Evolutionary conservation across 2,329 filamentous ascomycete species (phyloP), one percentile per base, ranked within the genome.

Genomic region (Sporothrix humicola): DNA sequence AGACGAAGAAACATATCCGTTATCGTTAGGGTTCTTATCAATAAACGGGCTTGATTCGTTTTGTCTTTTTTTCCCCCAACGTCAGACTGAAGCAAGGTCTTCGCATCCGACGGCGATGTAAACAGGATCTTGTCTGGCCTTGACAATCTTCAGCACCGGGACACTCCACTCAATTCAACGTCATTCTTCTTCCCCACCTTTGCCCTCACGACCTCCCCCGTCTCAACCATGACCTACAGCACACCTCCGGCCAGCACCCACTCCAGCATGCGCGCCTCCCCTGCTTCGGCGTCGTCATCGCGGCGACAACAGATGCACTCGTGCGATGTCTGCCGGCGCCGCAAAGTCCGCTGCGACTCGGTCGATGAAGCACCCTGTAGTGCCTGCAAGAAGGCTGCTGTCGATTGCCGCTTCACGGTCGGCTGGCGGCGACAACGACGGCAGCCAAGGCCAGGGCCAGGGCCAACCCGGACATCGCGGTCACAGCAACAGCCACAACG

Each of bases 281-380:
- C 37, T 13, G 31, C 54, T 2, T 42, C 31, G 7, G 31, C 31
- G 31, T 37, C 31, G 31, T 37, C 31, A 37, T 37, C 54, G 8
- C 58, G 52, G 6, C 74, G 74, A 4, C 69, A 59, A 46, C 74
- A 75, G 72, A 75, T 75, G 74, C 72, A 75, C 54, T 73, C 74
- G 23, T 75, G 74, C 56, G 74, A 75, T 17, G 37, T 52, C 56
- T 75, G 74, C 15, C 74, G 74, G 0, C 72, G 74, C 26, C 72
- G 74, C 46, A 75, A 75, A 23, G 69, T 75, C 5, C 72, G 72
- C 15, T 75, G 74, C 48, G 69, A 72, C 31, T 72, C 72, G 4
- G 72, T 70, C 17, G 23, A 73, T 20, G 54, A 73, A 23, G 46
- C 52, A n/a, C 61, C 69, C 8, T 75, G 74, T 56, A 75, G 54